phyloP scores from a whole-genome alignment of 148 eudicot species.

The Fagopyrum esculentum region DNA sequence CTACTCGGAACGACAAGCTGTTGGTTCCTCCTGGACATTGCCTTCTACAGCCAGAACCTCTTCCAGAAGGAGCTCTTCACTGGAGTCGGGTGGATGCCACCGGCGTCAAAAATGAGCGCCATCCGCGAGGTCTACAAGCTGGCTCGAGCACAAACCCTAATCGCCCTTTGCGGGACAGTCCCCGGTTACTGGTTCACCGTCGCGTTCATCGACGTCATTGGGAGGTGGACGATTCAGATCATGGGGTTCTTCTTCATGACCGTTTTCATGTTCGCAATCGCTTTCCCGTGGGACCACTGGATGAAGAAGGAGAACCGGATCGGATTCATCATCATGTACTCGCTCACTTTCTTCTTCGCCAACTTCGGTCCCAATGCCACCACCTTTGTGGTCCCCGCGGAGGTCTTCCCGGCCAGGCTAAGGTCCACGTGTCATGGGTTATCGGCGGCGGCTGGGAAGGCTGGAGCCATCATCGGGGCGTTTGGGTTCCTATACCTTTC shows the following conservation, averaged over 20 bases:
- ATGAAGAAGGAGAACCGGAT: slow-evolving; percentile 38
- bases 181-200: slow-evolving; percentile 95
- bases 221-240: slow-evolving; percentile 59
- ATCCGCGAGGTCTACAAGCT: slow-evolving; percentile 57
- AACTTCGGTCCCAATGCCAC: slow-evolving; percentile 91
- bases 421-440: slow-evolving; percentile 91
- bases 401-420: slow-evolving; percentile 77
- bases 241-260: slow-evolving; percentile 83
- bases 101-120: slow-evolving; percentile 47
- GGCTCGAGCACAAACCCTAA: slow-evolving; percentile 67
- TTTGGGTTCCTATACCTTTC: slow-evolving; percentile 31
- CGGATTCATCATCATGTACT: slow-evolving; percentile 70
- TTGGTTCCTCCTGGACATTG: slow-evolving; percentile 72
- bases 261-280: slow-evolving; percentile 68
- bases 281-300: slow-evolving; percentile 74
- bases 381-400: slow-evolving; percentile 78
- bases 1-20: slow-evolving; percentile 56
- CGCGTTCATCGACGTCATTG: slow-evolving; percentile 44
- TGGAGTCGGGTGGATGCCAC: slow-evolving; percentile 63
- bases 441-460: slow-evolving; percentile 79
- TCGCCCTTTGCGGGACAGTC: slow-evolving; percentile 74
- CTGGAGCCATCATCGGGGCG: slow-evolving; percentile 77
- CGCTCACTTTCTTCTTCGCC: slow-evolving; percentile 71
- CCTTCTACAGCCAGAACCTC: slow-evolving; percentile 21
- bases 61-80: slow-evolving; percentile 79